phyloP scores from a whole-genome alignment of 495 filamentous ascomycete genomes.

The Oidiodendron maius region DNA sequence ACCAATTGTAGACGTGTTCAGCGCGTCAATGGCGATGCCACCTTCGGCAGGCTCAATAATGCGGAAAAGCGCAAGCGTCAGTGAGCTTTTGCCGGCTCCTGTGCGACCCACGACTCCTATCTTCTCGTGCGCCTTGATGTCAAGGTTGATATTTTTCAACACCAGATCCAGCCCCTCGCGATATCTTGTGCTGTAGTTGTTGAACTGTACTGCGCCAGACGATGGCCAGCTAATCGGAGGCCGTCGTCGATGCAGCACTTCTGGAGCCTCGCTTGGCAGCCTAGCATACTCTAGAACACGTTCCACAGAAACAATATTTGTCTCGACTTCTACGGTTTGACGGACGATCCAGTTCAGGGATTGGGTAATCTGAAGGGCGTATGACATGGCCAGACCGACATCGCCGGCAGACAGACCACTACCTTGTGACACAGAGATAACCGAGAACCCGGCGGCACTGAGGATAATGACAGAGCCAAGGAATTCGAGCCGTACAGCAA shows the following conservation, averaged over 20 bases:
- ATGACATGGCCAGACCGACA: slow-evolving; percentile 94
- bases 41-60: slow-evolving; percentile 86
- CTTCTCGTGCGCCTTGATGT: slow-evolving; percentile 95
- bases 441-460: slow-evolving; percentile 73
- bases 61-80: slow-evolving; percentile 90
- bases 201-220: slow-evolving; percentile 83
- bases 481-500: slow-evolving; percentile 93
- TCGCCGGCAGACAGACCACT: slow-evolving; percentile 63
- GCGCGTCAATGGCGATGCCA: slow-evolving; percentile 77
- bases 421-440: slow-evolving; percentile 71
- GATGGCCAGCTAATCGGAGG: slow-evolving; percentile 90
- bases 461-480: slow-evolving; percentile 94
- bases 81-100: slow-evolving; percentile 91
- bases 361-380: slow-evolving; percentile 93
- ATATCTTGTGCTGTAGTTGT: slow-evolving; percentile 91
- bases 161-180: slow-evolving; percentile 83
- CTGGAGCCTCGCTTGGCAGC: slow-evolving; percentile 90
- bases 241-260: slow-evolving; percentile 81
- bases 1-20: slow-evolving; percentile 88
- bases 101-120: slow-evolving; percentile 96
- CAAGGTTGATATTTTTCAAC: slow-evolving; percentile 83
- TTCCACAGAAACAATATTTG: slow-evolving; percentile 98
- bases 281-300: slow-evolving; percentile 93
- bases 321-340: slow-evolving; percentile 98
- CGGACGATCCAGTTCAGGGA: slow-evolving; percentile 99